These are phyloP conservation scores for Fusarium brevicatenulatum DNA, from an alignment of 2,329 filamentous ascomycete species.

Conservation along the genomic window DNA sequence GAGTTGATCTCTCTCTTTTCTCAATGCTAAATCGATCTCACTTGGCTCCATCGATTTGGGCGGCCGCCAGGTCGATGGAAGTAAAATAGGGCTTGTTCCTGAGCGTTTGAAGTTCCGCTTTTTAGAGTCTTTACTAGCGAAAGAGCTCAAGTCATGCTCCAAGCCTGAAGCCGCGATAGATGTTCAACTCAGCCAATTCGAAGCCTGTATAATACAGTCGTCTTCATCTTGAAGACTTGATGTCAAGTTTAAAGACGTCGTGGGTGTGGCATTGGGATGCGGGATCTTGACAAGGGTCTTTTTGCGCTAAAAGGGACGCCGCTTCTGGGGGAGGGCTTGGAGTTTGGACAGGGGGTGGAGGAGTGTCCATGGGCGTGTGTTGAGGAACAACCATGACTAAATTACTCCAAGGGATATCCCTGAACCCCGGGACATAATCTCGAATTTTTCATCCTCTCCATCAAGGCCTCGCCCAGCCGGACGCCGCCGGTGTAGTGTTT, in stretches of 20 bases:
- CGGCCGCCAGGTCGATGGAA: constrained; percentile 5
- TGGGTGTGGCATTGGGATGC: constrained; percentile 46
- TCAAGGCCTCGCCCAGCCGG: constrained; percentile 40
- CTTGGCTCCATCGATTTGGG: constrained; percentile 11
- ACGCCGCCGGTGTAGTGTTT: constrained; percentile 41
- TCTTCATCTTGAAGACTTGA: constrained; percentile 37
- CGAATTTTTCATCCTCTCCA: constrained; percentile 40
- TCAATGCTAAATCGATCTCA: constrained; percentile 20
- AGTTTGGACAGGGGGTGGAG: constrained; percentile 39
- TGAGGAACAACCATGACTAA: constrained; percentile 23
- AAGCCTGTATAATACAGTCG: constrained; percentile 27
- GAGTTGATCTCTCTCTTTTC: constrained; percentile 20
- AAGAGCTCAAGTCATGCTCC: neutral
- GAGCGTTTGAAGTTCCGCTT: neutral
- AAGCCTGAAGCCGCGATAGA: neutral
- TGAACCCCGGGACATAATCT: constrained; percentile 43
- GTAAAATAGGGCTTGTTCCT: neutral
- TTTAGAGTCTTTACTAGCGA: neutral
- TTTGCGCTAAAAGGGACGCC: constrained; percentile 43
- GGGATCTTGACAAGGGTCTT: constrained; percentile 46
- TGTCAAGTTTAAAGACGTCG: constrained; percentile 43
- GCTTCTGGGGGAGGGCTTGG: constrained; percentile 36
- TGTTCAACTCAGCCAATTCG: neutral
- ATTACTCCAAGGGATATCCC: constrained; percentile 37
- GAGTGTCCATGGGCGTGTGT: constrained; percentile 31